phyloP scores from a whole-genome alignment of 257 asterid species.

The Gentiana straminea region DNA sequence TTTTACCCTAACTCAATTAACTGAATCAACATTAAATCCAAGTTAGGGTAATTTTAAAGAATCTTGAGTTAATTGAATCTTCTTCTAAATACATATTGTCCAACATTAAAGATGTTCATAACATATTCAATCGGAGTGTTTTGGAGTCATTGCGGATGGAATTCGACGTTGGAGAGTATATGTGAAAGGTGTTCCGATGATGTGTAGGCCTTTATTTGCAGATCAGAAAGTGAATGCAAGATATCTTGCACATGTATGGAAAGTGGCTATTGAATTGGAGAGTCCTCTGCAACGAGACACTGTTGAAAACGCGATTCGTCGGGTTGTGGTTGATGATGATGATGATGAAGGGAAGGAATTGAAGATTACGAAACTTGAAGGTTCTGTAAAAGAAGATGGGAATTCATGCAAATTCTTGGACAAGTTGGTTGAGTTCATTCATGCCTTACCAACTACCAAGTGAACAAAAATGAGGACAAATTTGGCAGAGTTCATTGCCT shows the following conservation, averaged over 20 bases:
- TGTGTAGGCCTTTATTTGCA: not conserved
- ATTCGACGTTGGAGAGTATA: not conserved
- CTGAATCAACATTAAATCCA: too few species aligned
- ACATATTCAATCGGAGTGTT: not conserved
- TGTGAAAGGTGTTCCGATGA: not conserved
- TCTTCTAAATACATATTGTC: too few species aligned
- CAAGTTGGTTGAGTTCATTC: not conserved
- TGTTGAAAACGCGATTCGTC: not conserved
- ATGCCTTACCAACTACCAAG: too few species aligned
- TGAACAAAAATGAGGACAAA: too few species aligned
- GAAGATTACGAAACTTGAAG: not conserved
- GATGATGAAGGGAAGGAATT: not conserved
- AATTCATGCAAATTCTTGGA: not conserved
- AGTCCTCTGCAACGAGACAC: not conserved
- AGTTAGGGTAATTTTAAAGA: too few species aligned
- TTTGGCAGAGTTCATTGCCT: too few species aligned
- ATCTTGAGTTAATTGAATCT: too few species aligned
- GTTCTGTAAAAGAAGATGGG: not conserved
- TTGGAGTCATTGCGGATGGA: constrained; percentile 2
- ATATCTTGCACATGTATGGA: not conserved
- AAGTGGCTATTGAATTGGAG: not conserved
- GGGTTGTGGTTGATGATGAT: not conserved
- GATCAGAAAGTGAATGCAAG: not conserved
- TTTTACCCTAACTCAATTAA: too few species aligned
- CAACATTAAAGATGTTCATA: too few species aligned